Base-by-base conservation (phyloP, 2,329 filamentous ascomycete species). In the Ophiosphaerella narmari region DNA sequence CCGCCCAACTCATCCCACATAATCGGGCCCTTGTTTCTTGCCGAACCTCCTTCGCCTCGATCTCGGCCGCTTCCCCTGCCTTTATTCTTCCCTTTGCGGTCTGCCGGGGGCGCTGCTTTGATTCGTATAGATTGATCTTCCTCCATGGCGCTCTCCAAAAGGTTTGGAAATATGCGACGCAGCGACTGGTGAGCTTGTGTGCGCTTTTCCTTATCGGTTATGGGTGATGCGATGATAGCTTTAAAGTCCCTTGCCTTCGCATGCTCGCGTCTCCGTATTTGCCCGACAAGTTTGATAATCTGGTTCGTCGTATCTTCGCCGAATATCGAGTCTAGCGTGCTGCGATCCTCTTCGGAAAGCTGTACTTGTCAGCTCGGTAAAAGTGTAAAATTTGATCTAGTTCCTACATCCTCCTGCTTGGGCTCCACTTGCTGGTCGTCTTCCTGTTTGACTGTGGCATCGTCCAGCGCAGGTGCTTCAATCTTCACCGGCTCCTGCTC, bases 161-260 rank as follows among this genome's bases (percentile, higher is more conserved):
- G 82, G 2, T 86, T 87, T n/a, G 79, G 78, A 72, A 96, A 96
- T 53, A 96, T 87, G 35, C 87, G 86, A 23, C 92, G 89, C 39
- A 96, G 78, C 7, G 79, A 76, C 57, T 84, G 77, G 67, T 90
- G 87, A 7, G 88, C 81, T 54, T 82, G 77, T 33, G 84, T 85
- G 7, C 87, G 84, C 47, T 79, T 68, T 14, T 82, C 80, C 57
- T 86, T 86, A 60, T 88, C 85, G 4, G 76, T 72, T 34, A 89
- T 82, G 4, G 78, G 74, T 7, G 77, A 72, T 1, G 82, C 81
- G 9, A 75, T 75, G 33, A 88, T 66, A 5, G 75, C 74, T 6
- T 80, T 79, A 54, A 86, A 80, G 21, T 82, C 80, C 43, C 77
- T 74, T 0, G 84, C 75, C 59, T 84, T 85, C n/a, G 77, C 75